Evolutionary conservation across 2,329 filamentous ascomycete genomes (phyloP), one percentile per base, ranked within the genome.

Genomic region (Cytospora mali): DNA sequence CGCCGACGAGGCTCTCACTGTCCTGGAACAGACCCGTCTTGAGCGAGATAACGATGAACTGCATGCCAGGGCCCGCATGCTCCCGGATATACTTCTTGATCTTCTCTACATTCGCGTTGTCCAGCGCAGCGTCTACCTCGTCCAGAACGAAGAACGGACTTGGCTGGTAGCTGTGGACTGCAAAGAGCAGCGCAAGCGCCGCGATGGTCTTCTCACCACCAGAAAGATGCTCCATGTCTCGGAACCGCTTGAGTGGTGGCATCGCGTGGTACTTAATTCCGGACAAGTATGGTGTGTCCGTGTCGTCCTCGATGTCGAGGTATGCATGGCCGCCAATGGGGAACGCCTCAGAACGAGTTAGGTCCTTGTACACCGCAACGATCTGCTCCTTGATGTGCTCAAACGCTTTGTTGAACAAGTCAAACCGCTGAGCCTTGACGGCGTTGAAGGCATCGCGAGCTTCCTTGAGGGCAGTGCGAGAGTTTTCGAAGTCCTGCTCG

Each of bases 201-300:
- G 95, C 95, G 89, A 99, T 99, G 0, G 95, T 99, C 82, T 99
- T 99, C 78, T 99, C 95, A 61, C 95, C 95, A 71, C 95, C 95
- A 1, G 92, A 97, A 11, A 99, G 81, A 74, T 97, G 95, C 76
- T 99, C 95, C 95, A 99, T 99, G 75, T 99, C 96, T 70, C 95
- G 87, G 85, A 99, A 99, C 52, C 95, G 92, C 80, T 99, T 99
- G 66, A 97, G 86, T 1, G 95, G 95, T 23, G 95, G 95, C 93
- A 98, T 99, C 66, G 95, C 96, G 74, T 98, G 93, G 77, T 99
- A 99, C 73, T 97, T 97, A 77, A 99, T 93, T 33, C 95, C 95
- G 48, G 91, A 92, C 4, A 97, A 85, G 75, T 98, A 99, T 0
- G 95, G 95, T 71, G 96, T 94, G 67, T 97, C 93, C n/a, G 89